These are phyloP conservation scores for Punica granatum DNA, from an alignment of 345 rosid genomes.

Conservation along the genomic window DNA sequence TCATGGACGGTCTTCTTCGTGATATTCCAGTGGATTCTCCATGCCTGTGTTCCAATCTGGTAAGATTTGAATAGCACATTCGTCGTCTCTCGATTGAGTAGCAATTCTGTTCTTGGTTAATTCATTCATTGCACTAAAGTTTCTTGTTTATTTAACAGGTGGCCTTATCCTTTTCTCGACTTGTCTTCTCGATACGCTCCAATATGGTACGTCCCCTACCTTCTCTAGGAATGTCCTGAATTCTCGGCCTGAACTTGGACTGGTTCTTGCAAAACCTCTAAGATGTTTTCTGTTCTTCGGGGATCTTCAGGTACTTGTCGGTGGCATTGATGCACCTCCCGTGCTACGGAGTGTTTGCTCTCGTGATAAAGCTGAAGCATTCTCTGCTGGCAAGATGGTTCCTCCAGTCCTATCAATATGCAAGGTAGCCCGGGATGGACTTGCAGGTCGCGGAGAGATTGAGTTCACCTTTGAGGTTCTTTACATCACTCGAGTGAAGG, in stretches of 20 bases:
- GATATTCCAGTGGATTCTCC: slow-evolving; percentile 78
- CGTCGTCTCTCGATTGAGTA: not conserved
- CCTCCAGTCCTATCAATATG: slow-evolving; percentile 51
- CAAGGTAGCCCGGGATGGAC: slow-evolving; percentile 14
- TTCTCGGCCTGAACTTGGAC: not conserved
- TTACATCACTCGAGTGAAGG: not conserved
- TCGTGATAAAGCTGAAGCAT: slow-evolving; percentile 68
- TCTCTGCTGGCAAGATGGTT: slow-evolving; percentile 54
- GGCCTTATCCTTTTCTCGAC: slow-evolving; percentile 98
- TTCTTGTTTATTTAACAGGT: slow-evolving; percentile 45
- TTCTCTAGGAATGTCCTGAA: not conserved
- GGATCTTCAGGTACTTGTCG: slow-evolving; percentile 61
- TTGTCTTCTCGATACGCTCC: slow-evolving; percentile 81
- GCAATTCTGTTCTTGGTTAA: not conserved
- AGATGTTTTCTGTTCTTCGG: not conserved
- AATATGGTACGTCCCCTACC: slow-evolving; percentile 44
- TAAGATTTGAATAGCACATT: slow-evolving; percentile 14
- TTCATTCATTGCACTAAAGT: not conserved
- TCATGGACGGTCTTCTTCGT: slow-evolving; percentile 77
- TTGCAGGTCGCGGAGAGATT: not conserved
- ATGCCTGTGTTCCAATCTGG: slow-evolving; percentile 65
- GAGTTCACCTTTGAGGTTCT: not conserved
- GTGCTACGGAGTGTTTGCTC: slow-evolving; percentile 63
- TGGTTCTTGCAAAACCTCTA: not conserved
- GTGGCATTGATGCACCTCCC: slow-evolving; percentile 86